Conservation (phyloP, 768 basidiomycete species). For the Pisolithus orientalis region DNA sequence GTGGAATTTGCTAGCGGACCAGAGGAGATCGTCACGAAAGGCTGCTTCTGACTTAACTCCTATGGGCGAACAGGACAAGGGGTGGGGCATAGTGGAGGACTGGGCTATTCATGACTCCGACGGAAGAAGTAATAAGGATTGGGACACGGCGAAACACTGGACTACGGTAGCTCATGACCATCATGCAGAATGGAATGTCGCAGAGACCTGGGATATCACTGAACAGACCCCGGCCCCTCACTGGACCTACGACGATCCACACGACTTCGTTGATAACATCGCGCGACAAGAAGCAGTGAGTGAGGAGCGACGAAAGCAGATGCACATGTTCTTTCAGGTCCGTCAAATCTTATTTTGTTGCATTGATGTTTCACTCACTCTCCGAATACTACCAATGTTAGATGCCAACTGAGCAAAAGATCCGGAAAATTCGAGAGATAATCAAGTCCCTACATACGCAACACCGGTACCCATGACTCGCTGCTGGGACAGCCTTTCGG, state of each 20-base stretch:
- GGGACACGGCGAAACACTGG: background rate
- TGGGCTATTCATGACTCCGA: constrained; percentile 9
- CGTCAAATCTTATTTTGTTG: constrained; percentile 2
- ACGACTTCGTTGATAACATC: constrained; percentile 41
- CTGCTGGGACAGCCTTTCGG: no score
- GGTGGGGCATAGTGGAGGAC: constrained; percentile 14
- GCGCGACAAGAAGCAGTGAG: constrained; percentile 35
- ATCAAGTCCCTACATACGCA: constrained; percentile 33
- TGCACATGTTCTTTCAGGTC: constrained; percentile 51
- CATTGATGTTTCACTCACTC: background rate
- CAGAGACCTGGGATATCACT: background rate
- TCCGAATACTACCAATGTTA: constrained; percentile 12
- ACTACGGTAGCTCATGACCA: no score
- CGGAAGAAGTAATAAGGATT: background rate
- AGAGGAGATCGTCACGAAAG: constrained; percentile 7
- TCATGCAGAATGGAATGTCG: no score
- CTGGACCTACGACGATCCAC: constrained; percentile 10
- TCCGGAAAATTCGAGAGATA: constrained; percentile 44
- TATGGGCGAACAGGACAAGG: constrained; percentile 6
- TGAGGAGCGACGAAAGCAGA: constrained; percentile 33
- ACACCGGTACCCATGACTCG: background rate
- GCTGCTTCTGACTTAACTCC: constrained; percentile 17
- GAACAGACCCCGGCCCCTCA: background rate
- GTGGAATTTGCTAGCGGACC: constrained; percentile 23
- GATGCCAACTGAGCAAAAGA: constrained; percentile 52